Evolutionary conservation across 208 protist species (phyloP).

Genomic region (Strigomonas oncopelti): DNA sequence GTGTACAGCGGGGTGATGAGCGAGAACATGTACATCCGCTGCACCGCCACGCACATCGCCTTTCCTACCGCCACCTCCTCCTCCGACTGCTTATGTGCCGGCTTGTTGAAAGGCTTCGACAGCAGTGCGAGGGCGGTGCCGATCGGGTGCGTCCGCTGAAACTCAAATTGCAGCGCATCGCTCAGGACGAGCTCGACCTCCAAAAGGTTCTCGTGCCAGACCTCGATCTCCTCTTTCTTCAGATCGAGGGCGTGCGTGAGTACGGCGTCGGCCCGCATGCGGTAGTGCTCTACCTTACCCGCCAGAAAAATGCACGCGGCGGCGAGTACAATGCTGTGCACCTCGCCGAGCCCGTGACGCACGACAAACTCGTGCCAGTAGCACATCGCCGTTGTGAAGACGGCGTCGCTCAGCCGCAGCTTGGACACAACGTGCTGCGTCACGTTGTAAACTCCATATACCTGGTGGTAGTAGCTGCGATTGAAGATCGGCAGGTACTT

Average conservation of each 20-base stretch:
- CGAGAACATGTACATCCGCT: constrained; percentile 62
- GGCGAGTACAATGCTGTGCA: constrained; percentile 72
- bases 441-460: constrained; percentile 64
- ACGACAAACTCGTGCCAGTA: constrained; percentile 85
- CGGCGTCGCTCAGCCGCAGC: constrained; percentile 50
- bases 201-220: constrained; percentile 58
- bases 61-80: constrained; percentile 16
- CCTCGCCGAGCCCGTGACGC: constrained; percentile 42
- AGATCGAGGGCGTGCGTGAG: constrained; percentile 66
- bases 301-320: constrained; percentile 81
- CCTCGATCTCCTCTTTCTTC: constrained; percentile 32
- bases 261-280: constrained; percentile 57
- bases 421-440: constrained; percentile 56
- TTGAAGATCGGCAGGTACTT: constrained; percentile 41
- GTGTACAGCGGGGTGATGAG: constrained; percentile 70
- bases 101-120: constrained; percentile 15
- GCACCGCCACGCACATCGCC: constrained; percentile 39
- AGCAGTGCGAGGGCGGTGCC: constrained; percentile 42
- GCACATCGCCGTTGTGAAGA: constrained; percentile 65
- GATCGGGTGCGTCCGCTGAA: constrained; percentile 67
- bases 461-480: constrained; percentile 47
- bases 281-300: constrained; percentile 82
- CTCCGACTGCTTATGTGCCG: not conserved
- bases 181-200: constrained; percentile 75
- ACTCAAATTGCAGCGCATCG: constrained; percentile 73